Evolutionary conservation across 164 flowering plant genomes (phyloP).

Genomic region (Akebia trifoliata): DNA sequence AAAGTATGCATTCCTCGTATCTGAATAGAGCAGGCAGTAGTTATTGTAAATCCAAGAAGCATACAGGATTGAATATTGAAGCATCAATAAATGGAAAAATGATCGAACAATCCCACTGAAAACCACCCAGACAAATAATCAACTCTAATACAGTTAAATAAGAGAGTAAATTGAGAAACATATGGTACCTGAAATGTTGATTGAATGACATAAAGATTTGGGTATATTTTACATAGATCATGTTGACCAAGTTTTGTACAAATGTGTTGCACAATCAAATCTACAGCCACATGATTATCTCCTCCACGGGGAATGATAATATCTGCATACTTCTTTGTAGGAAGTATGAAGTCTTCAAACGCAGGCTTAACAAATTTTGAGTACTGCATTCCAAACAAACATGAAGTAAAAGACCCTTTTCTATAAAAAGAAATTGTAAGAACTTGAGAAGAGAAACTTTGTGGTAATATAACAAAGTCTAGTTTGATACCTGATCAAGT

Average conservation of each 20-base stretch:
- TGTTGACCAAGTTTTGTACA: slow-evolving; percentile 97
- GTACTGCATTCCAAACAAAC: slow-evolving; percentile 54
- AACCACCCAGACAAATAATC: too few relatives aligned
- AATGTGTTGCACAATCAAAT: slow-evolving; percentile 96
- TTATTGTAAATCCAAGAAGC: slow-evolving; percentile 8
- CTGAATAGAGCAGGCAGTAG: slow-evolving; percentile 36
- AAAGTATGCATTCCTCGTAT: slow-evolving; percentile 99
- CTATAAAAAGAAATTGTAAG: not conserved
- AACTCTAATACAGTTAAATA: too few relatives aligned
- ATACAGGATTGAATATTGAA: not conserved
- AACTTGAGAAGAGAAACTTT: not conserved
- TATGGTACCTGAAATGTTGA: slow-evolving; percentile 89
- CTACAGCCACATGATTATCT: slow-evolving; percentile 95
- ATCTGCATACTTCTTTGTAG: slow-evolving; percentile 97
- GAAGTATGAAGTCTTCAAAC: slow-evolving; percentile 97
- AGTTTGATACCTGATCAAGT: slow-evolving; percentile 72
- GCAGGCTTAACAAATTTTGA: slow-evolving; percentile 98
- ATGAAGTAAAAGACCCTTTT: not conserved
- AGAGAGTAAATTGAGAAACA: not conserved
- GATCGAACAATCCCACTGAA: not conserved
- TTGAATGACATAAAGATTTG: slow-evolving; percentile 86
- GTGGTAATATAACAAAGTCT: not conserved
- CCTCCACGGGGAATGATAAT: slow-evolving; percentile 97
- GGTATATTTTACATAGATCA: slow-evolving; percentile 95
- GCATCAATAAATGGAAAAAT: not conserved